Conservation (phyloP, 805 yeast species). For the Wickerhamiella azymoides region DNA sequence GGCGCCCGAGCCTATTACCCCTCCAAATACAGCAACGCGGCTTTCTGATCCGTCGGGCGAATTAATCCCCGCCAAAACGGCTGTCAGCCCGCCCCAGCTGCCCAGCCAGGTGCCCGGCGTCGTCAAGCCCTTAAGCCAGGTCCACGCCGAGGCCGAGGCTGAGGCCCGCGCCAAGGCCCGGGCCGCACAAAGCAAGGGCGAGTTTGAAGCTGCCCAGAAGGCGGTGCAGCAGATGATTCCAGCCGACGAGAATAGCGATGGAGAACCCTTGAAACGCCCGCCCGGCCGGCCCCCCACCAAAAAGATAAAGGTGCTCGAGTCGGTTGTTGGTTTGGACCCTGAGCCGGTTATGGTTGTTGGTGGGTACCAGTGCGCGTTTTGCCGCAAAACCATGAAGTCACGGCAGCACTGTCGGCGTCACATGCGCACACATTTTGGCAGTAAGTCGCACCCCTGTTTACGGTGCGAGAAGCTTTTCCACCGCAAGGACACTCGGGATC, state of each 20-base stretch:
- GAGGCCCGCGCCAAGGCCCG: too few species aligned
- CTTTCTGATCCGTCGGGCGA: background rate
- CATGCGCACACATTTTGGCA: slow-evolving; percentile 12
- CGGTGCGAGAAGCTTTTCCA: slow-evolving; percentile 13
- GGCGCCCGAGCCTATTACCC: background rate
- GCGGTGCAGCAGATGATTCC: background rate
- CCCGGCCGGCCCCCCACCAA: background rate
- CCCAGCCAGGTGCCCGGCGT: too few species aligned
- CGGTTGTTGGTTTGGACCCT: background rate
- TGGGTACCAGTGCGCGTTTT: background rate
- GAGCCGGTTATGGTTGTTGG: background rate
- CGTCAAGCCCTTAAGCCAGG: background rate
- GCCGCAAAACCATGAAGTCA: background rate
- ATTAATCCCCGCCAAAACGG: background rate
- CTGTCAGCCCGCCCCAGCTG: background rate
- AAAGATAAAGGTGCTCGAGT: background rate
- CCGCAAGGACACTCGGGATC: slow-evolving; percentile 12
- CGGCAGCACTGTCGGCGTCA: slow-evolving; percentile 13
- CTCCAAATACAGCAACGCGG: too few species aligned
- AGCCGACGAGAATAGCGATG: background rate
- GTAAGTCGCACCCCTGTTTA: slow-evolving; percentile 13
- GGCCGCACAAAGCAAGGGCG: too few species aligned
- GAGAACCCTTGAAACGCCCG: background rate
- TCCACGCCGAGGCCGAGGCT: background rate
- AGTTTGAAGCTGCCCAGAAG: too few species aligned